Evolutionary conservation across 2,329 filamentous ascomycete species (phyloP).

Genomic region (Phialophora tarda): DNA sequence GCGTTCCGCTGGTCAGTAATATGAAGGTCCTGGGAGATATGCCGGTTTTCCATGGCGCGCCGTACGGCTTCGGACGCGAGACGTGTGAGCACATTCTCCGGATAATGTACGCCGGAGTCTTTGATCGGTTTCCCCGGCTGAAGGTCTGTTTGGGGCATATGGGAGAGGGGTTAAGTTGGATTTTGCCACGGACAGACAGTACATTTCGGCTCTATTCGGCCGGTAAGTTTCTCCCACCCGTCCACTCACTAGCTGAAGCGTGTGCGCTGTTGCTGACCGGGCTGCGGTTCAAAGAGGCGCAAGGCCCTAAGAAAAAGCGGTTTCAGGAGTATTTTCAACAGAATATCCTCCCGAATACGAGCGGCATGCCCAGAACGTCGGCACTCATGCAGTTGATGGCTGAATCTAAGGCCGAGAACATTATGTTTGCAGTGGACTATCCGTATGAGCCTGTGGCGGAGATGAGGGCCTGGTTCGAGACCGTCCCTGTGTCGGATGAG

Average conservation of each 20-base stretch:
- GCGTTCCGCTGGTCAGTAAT: constrained; percentile 38
- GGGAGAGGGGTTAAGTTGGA: constrained; percentile 60
- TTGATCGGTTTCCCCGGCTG: constrained; percentile 60
- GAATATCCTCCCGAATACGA: constrained; percentile 25
- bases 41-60: constrained; percentile 33
- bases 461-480: constrained; percentile 30
- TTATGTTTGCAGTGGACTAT: constrained; percentile 50
- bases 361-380: constrained; percentile 39
- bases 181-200: constrained; percentile 46
- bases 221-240: constrained; percentile 16
- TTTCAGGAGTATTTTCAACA: constrained; percentile 28
- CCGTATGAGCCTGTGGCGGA: constrained; percentile 34
- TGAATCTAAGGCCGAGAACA: constrained; percentile 47
- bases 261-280: neutral
- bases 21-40: constrained; percentile 36
- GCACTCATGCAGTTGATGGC: constrained; percentile 48
- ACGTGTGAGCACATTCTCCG: constrained; percentile 45
- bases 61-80: constrained; percentile 48
- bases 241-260: neutral
- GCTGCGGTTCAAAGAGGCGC: constrained; percentile 4
- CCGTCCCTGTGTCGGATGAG: constrained; percentile 22
- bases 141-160: constrained; percentile 63
- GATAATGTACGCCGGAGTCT: constrained; percentile 60
- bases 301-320: constrained; percentile 23
- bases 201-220: constrained; percentile 23